These are phyloP conservation scores for Cercospora beticola DNA, from an alignment of 2,329 filamentous ascomycete genomes.

Conservation along the genomic window DNA sequence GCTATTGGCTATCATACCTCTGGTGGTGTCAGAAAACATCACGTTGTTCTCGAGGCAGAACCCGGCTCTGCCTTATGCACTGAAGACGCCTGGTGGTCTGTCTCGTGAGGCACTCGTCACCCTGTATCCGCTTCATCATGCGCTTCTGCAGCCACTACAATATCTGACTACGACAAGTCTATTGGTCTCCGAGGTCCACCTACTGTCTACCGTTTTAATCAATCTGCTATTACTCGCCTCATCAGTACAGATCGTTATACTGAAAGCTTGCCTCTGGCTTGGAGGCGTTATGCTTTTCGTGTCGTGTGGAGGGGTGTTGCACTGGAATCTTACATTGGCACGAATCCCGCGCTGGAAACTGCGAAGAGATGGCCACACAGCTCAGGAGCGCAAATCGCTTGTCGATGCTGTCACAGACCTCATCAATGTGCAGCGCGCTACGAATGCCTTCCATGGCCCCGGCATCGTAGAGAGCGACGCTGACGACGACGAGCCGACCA, in stretches of 20 bases:
- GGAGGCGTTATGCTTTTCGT: slow-evolving; percentile 75
- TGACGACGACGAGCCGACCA: slow-evolving; percentile 44
- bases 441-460: slow-evolving; percentile 29
- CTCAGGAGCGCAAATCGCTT: slow-evolving; percentile 46
- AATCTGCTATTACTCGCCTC: slow-evolving; percentile 74
- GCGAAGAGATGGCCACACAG: slow-evolving; percentile 54
- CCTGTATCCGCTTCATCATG: slow-evolving; percentile 81
- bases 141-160: slow-evolving; percentile 69
- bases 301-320: slow-evolving; percentile 69
- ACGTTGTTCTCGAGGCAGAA: slow-evolving; percentile 38
- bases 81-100: slow-evolving; percentile 24
- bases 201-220: slow-evolving; percentile 79
- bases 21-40: slow-evolving; percentile 54
- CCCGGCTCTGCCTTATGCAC: slow-evolving; percentile 22
- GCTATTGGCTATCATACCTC: slow-evolving; percentile 69
- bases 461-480: slow-evolving; percentile 45
- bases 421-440: slow-evolving; percentile 36
- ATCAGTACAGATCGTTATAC: slow-evolving; percentile 55
- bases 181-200: slow-evolving; percentile 79
- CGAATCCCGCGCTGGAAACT: slow-evolving; percentile 92
- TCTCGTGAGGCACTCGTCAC: slow-evolving; percentile 61
- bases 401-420: slow-evolving; percentile 43
- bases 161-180: slow-evolving; percentile 87
- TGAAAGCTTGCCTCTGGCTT: slow-evolving; percentile 48
- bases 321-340: slow-evolving; percentile 81